Percentiles rank a stretch among this genome's conserved stretches.
phyloP scores from a whole-genome alignment of 78 protist species.

The Chrysochromulina parva region DNA sequence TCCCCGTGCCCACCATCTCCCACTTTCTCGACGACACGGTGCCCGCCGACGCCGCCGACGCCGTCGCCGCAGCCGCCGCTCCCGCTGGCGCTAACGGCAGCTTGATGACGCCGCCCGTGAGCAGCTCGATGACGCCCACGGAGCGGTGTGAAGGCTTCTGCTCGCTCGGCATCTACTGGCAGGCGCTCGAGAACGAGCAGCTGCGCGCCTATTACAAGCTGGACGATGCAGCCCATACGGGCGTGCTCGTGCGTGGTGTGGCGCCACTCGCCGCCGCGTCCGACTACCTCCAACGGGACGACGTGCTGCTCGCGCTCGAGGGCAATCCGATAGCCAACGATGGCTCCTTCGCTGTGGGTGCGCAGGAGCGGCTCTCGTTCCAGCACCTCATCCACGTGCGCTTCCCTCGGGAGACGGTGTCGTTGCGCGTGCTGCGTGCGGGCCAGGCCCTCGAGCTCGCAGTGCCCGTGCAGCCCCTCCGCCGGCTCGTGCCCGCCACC shows the following conservation, averaged over 20 bases:
- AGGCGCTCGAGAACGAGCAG: slow-evolving; percentile 34
- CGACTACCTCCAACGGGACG: slow-evolving; percentile 1
- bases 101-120: too few species aligned
- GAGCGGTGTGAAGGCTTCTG: neutral
- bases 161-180: slow-evolving; percentile 35
- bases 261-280: slow-evolving; percentile 23
- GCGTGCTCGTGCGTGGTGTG: slow-evolving; percentile 33
- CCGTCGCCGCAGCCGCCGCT: neutral
- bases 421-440: slow-evolving; percentile 41
- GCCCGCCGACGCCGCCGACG: neutral
- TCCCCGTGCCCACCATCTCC: slow-evolving; percentile 64
- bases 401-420: slow-evolving; percentile 46
- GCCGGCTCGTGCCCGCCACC: slow-evolving; percentile 43
- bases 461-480: slow-evolving; percentile 44
- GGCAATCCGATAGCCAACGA: slow-evolving; percentile 66
- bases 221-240: neutral
- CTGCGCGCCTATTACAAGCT: slow-evolving; percentile 33
- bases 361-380: slow-evolving; percentile 33
- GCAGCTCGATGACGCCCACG: too few species aligned
- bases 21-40: slow-evolving; percentile 52
- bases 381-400: slow-evolving; percentile 46
- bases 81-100: too few species aligned
- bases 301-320: slow-evolving; percentile 60
- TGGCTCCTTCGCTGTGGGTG: slow-evolving; percentile 60
- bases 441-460: slow-evolving; percentile 27